Evolutionary conservation across 495 filamentous ascomycete species (phyloP).

Genomic region (Hypomontagnella submonticulosa): DNA sequence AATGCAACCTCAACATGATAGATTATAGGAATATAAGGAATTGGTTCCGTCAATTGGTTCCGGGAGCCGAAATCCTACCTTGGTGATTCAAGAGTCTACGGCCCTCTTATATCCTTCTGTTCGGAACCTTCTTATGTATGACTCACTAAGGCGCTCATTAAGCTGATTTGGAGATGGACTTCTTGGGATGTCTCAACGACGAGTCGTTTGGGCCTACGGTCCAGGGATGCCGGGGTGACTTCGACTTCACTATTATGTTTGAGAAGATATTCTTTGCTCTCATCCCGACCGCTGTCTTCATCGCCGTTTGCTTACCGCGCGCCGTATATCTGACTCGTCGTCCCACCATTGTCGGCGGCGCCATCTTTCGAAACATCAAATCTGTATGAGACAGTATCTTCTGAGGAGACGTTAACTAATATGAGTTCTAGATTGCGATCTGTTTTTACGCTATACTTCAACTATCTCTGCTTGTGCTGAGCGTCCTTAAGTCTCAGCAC

Average conservation of each 20-base stretch:
- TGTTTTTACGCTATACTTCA: slow-evolving; percentile 55
- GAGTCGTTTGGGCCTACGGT: slow-evolving; percentile 23
- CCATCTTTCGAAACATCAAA: slow-evolving; percentile 55
- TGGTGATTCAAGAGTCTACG: too few species aligned
- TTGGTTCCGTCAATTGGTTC: too few species aligned
- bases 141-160: neutral
- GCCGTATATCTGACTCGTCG: slow-evolving; percentile 57
- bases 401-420: slow-evolving; percentile 9
- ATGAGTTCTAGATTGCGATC: slow-evolving; percentile 53
- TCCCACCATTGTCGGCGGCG: slow-evolving; percentile 58
- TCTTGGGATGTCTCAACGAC: slow-evolving; percentile 23
- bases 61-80: too few species aligned
- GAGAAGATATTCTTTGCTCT: slow-evolving; percentile 66
- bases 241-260: slow-evolving; percentile 72
- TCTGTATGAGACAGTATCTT: slow-evolving; percentile 51
- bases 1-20: too few species aligned
- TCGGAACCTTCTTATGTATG: neutral
- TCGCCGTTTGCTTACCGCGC: slow-evolving; percentile 61
- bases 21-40: too few species aligned
- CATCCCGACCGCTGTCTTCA: slow-evolving; percentile 60
- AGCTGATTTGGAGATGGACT: slow-evolving; percentile 12
- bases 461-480: slow-evolving; percentile 58
- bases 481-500: slow-evolving; percentile 53
- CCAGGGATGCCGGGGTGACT: slow-evolving; percentile 38
- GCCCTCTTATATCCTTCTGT: neutral